Percentiles rank a stretch among this genome's conserved stretches.
These are phyloP conservation scores for Aspergillus sclerotioniger DNA, from an alignment of 495 filamentous ascomycete genomes.

Conservation along the genomic window DNA sequence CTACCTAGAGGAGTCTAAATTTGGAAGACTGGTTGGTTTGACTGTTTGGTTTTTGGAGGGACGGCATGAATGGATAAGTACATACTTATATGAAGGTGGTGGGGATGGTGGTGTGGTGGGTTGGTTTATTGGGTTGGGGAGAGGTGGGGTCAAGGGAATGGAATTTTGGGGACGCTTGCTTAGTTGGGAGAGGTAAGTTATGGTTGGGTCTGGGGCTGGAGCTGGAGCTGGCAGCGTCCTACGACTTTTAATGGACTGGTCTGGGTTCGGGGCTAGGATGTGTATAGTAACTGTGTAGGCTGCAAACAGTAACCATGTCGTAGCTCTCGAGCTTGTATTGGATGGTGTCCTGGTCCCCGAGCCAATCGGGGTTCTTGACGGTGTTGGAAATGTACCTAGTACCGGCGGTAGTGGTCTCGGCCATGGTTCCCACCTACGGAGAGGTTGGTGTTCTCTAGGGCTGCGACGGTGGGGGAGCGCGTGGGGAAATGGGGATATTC, in stretches of 20 bases:
- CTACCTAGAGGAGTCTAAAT: too few species aligned
- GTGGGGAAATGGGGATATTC: neutral
- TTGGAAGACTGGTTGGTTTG: too few species aligned
- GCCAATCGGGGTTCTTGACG: constrained; percentile 4
- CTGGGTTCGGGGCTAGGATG: too few species aligned
- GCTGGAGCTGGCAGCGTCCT: too few species aligned
- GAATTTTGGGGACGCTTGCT: too few species aligned
- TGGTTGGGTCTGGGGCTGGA: too few species aligned
- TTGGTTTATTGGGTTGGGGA: neutral
- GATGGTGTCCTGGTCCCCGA: constrained; percentile 4
- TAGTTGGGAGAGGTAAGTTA: too few species aligned
- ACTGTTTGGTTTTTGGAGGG: too few species aligned
- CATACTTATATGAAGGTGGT: neutral
- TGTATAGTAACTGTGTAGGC: too few species aligned
- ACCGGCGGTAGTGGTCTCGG: constrained; percentile 4
- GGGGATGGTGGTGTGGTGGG: neutral
- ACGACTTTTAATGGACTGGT: too few species aligned
- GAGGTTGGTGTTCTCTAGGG: constrained; percentile 51
- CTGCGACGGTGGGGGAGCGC: neutral
- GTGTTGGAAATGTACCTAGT: constrained; percentile 5
- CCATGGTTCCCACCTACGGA: neutral
- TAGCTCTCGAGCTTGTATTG: constrained; percentile 8
- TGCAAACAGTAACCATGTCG: too few species aligned
- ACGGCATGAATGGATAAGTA: too few species aligned
- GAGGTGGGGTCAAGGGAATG: neutral